A percentile compares a stretch with the other conserved stretches of the same genome.
These are phyloP conservation scores for Phlebiopsis gigantea DNA, from an alignment of 768 basidiomycete species.

Conservation along the genomic window DNA sequence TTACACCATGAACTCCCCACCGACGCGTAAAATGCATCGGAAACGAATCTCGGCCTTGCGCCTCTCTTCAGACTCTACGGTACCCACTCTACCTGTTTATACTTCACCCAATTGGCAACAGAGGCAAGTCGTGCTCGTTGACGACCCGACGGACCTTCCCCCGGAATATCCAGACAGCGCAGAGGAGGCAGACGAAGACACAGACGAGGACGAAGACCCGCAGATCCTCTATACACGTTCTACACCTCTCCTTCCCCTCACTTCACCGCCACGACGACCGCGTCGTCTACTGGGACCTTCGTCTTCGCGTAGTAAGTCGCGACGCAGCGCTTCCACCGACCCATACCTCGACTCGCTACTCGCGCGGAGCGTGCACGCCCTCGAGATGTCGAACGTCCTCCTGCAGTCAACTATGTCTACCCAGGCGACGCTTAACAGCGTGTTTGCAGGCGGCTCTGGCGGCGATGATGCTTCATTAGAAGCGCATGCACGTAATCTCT, in stretches of 20 bases:
- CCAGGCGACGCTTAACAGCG: conserved; percentile 46
- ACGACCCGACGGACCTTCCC: conserved; percentile 48
- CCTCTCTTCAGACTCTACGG: conserved; percentile 62
- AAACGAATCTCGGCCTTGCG: conserved; percentile 53
- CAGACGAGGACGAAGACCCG: conserved; percentile 33
- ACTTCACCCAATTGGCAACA: conserved; percentile 32
- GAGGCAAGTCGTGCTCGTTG: conserved; percentile 20
- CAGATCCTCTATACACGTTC: conserved; percentile 22
- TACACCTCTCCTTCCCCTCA: conserved; percentile 24
- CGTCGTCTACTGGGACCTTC: conserved; percentile 22
- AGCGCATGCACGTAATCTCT: conserved; percentile 45
- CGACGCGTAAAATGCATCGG: conserved; percentile 34
- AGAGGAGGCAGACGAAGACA: conserved; percentile 72
- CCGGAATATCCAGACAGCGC: conserved; percentile 76
- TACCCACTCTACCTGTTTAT: conserved; percentile 59
- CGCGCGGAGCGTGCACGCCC: conserved; percentile 76
- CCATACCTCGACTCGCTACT: conserved; percentile 72
- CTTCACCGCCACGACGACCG: conserved; percentile 31
- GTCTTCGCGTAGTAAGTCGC: conserved; percentile 21
- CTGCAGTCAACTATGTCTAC: conserved; percentile 73
- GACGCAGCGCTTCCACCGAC: conserved; percentile 32
- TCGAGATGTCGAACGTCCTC: conserved; percentile 80
- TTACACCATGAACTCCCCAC: conserved; percentile 17
- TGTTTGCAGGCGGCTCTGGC: conserved; percentile 40
- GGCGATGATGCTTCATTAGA: conserved; percentile 41